A percentile compares a stretch with the other conserved stretches of the same genome.
Evolutionary conservation across 2,329 filamentous ascomycete genomes (phyloP).

Genomic region (Mycosphaerella sp.): DNA sequence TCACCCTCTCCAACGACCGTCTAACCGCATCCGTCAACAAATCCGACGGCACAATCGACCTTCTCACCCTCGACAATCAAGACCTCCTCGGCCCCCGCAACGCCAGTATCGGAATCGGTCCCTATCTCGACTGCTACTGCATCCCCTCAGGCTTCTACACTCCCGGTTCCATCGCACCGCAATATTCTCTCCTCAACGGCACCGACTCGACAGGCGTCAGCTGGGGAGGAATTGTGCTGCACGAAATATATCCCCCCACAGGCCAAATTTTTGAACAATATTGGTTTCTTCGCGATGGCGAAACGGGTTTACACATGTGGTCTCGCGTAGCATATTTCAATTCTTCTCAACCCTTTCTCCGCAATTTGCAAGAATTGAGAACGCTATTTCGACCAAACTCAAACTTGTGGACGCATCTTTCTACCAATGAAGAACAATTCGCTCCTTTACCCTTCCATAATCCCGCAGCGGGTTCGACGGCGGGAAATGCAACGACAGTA

Average conservation of each 20-base stretch:
- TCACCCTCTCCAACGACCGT: constrained; percentile 42
- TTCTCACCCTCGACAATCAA: constrained; percentile 43
- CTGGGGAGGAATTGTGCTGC: constrained; percentile 55
- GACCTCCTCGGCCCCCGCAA: constrained; percentile 47
- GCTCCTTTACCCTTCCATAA: constrained; percentile 47
- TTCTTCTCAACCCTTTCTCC: constrained; percentile 49
- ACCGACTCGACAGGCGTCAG: constrained; percentile 45
- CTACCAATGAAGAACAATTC: constrained; percentile 51
- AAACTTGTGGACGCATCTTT: constrained; percentile 55
- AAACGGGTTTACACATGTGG: constrained; percentile 58
- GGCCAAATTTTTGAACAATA: constrained; percentile 58
- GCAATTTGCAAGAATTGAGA: constrained; percentile 55
- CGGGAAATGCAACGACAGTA: constrained; percentile 36
- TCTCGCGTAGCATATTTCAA: constrained; percentile 56
- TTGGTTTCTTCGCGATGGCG: constrained; percentile 57
- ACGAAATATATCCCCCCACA: constrained; percentile 52
- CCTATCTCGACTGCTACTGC: constrained; percentile 60
- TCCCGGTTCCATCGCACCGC: constrained; percentile 46
- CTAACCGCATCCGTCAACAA: constrained; percentile 43
- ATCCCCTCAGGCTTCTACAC: constrained; percentile 55
- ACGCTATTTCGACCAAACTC: constrained; percentile 57
- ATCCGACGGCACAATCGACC: constrained; percentile 37
- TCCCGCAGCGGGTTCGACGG: constrained; percentile 33
- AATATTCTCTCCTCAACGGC: constrained; percentile 48
- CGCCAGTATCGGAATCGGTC: constrained; percentile 40